phyloP scores from a whole-genome alignment of 2,329 filamentous ascomycete species.

The Ascocoryne sarcoides region DNA sequence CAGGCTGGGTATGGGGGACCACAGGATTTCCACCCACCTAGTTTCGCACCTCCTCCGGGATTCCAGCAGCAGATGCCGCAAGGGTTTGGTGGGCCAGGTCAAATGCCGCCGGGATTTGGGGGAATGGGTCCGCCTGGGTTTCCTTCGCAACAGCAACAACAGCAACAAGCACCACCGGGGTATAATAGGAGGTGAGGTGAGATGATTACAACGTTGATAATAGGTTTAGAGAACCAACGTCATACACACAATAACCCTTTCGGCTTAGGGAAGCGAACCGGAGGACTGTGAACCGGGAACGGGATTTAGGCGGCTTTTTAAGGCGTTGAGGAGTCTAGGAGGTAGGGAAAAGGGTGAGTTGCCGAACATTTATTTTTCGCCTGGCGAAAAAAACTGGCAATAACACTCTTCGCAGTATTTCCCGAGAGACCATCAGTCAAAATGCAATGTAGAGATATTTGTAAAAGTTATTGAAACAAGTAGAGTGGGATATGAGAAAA shows the following conservation, averaged over 20 bases:
- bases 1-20: conserved; percentile 61
- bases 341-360: not conserved
- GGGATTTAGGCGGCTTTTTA: not conserved
- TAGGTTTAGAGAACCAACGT: not conserved
- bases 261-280: not conserved
- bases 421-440: not conserved
- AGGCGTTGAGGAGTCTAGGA: not conserved
- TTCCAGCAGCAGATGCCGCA: conserved; percentile 36
- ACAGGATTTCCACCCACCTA: conserved; percentile 38
- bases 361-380: not conserved
- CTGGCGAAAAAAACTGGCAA: not conserved
- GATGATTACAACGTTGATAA: not conserved
- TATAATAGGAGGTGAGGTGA: conserved; percentile 21
- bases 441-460: not conserved
- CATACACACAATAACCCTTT: not conserved
- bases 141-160: conserved; percentile 15
- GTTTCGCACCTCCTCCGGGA: conserved; percentile 38
- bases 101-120: conserved; percentile 22
- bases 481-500: too few relatives aligned
- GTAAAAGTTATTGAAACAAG: too few relatives aligned
- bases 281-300: not conserved
- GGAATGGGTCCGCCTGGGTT: conserved; percentile 18
- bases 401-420: conserved; percentile 1
- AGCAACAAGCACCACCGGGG: conserved; percentile 24
- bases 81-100: conserved; percentile 28